These are phyloP conservation scores for Lipomyces starkeyi DNA, from an alignment of 805 yeast species.

Conservation along the genomic window DNA sequence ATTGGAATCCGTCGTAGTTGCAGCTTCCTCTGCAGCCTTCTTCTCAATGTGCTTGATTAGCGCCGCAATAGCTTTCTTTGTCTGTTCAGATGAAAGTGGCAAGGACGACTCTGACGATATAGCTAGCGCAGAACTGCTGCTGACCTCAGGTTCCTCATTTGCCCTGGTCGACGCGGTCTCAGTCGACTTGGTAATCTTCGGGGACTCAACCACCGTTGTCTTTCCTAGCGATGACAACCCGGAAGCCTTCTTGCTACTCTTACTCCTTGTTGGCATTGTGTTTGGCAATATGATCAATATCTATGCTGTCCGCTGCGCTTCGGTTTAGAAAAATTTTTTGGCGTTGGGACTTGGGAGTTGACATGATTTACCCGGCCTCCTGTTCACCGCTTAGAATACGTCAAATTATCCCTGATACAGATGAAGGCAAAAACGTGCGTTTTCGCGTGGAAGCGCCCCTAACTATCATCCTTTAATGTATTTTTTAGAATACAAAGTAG, in stretches of 20 bases:
- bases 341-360: background rate
- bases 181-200: background rate
- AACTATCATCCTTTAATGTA: background rate
- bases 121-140: conserved; percentile 3
- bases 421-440: background rate
- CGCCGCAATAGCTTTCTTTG: conserved; percentile 54
- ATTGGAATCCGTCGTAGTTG: conserved; percentile 5
- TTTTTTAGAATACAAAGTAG: background rate
- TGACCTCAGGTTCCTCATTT: background rate
- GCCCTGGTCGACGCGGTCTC: background rate
- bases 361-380: background rate
- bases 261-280: background rate
- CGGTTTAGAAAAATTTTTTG: background rate
- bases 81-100: conserved; percentile 38
- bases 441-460: background rate
- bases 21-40: background rate
- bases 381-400: too few relatives aligned
- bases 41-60: conserved; percentile 63
- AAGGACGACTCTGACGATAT: background rate
- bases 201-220: background rate
- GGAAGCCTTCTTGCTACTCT: background rate
- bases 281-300: background rate
- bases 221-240: background rate
- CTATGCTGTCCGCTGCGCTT: background rate
- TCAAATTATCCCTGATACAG: background rate